These are phyloP conservation scores for Albatrellus sp. DNA, from an alignment of 1,284 basidiomycete species.

Conservation along the genomic window DNA sequence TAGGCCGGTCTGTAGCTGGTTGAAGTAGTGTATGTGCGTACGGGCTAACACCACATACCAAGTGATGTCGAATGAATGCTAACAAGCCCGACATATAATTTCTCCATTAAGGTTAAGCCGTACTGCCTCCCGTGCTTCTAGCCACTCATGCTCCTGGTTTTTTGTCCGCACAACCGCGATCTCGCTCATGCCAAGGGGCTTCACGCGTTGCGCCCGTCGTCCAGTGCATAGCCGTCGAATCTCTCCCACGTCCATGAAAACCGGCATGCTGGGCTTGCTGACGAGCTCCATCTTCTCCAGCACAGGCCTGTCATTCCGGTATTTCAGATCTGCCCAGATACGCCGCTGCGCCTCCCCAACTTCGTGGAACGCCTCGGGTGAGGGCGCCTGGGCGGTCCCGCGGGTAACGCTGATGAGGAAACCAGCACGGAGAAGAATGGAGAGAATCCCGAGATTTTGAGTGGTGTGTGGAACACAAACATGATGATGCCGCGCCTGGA, in stretches of 20 bases:
- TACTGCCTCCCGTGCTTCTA: slow-evolving; percentile 64
- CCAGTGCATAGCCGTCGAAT: slow-evolving; percentile 67
- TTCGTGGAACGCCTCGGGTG: slow-evolving; percentile 44
- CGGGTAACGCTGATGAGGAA: slow-evolving; percentile 75
- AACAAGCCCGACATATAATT: slow-evolving; percentile 63
- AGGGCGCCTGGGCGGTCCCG: slow-evolving; percentile 59
- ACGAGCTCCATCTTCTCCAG: slow-evolving; percentile 63
- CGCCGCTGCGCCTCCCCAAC: slow-evolving; percentile 50
- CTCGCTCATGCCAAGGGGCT: slow-evolving; percentile 75
- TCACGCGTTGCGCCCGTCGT: slow-evolving; percentile 54
- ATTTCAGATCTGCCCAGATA: slow-evolving; percentile 88
- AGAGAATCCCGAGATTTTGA: slow-evolving; percentile 74
- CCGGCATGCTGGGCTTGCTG: slow-evolving; percentile 60
- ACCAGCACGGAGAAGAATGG: slow-evolving; percentile 77
- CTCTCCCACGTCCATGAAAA: slow-evolving; percentile 65
- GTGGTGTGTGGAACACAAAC: slow-evolving; percentile 68
- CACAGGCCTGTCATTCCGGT: slow-evolving; percentile 76
- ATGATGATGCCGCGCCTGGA: slow-evolving; percentile 65
- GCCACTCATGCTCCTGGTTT: slow-evolving; percentile 55
- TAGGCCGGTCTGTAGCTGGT: too few species aligned
- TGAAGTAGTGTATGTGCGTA: neutral
- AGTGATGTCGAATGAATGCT: neutral
- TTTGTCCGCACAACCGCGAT: slow-evolving; percentile 71
- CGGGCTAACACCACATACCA: too few species aligned
- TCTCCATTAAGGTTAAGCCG: slow-evolving; percentile 55